These are phyloP conservation scores for Coelastrella sp. DNA, from an alignment of 139 green algal genomes.

Conservation along the genomic window DNA sequence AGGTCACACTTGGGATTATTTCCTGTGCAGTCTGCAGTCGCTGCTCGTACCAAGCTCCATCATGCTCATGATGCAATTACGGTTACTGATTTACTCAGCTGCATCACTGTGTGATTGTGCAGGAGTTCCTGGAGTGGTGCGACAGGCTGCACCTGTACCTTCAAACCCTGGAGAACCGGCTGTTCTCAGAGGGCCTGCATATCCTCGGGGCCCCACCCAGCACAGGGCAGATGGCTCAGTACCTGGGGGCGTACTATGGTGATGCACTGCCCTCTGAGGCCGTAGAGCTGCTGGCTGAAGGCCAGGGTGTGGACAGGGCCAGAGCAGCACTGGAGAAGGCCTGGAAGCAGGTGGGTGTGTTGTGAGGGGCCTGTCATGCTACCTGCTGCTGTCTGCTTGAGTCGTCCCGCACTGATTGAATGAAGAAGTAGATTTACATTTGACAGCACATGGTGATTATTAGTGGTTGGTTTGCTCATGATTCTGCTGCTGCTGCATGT, in stretches of 20 bases:
- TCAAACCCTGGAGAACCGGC: slow-evolving; percentile 87
- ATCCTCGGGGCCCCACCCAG: slow-evolving; percentile 81
- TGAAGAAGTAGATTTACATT: too few relatives aligned
- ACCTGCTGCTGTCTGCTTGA: too few relatives aligned
- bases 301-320: slow-evolving; percentile 46
- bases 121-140: slow-evolving; percentile 29
- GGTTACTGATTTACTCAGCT: neutral
- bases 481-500: neutral
- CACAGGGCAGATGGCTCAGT: slow-evolving; percentile 66
- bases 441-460: neutral
- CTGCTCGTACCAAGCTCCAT: neutral
- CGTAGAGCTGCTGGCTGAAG: slow-evolving; percentile 69
- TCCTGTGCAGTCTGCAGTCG: too few relatives aligned
- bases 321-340: slow-evolving; percentile 56
- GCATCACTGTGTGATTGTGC: neutral
- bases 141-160: slow-evolving; percentile 89
- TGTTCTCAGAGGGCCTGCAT: slow-evolving; percentile 98
- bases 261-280: slow-evolving; percentile 69
- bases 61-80: neutral
- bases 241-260: slow-evolving; percentile 84
- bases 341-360: slow-evolving; percentile 34
- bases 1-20: too few relatives aligned
- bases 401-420: too few relatives aligned
- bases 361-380: neutral
- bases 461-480: neutral